phyloP scores from a whole-genome alignment of 305 asterid species.

The Fraxinus angustifolia region DNA sequence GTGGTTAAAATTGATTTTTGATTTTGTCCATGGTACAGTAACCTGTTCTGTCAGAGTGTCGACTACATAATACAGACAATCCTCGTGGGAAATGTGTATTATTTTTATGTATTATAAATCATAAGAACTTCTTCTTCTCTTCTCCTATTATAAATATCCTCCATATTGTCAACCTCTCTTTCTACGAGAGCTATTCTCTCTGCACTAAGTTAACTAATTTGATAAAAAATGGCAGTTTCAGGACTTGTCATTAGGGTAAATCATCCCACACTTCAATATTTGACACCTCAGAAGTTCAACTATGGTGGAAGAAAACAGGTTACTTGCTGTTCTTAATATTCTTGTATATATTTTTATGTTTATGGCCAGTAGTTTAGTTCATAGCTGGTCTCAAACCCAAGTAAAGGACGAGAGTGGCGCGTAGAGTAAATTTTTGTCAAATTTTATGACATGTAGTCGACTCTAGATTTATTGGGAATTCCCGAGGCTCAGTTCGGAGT shows the following conservation, averaged over 20 bases:
- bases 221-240: conserved; percentile 27
- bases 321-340: neutral
- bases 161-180: neutral
- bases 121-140: neutral
- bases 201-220: neutral
- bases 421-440: neutral
- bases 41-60: neutral
- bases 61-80: neutral
- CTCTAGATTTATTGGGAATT: neutral
- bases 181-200: conserved; percentile 4
- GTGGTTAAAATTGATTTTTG: no score
- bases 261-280: conserved; percentile 14
- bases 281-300: conserved; percentile 18
- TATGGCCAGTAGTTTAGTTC: neutral
- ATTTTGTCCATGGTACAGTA: neutral
- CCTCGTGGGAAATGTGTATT: neutral
- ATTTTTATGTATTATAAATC: neutral
- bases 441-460: neutral
- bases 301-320: conserved; percentile 25
- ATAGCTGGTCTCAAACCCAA: neutral
- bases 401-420: neutral
- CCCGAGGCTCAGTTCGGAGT: neutral
- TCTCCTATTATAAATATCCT: neutral
- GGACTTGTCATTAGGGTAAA: conserved; percentile 28
- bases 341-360: neutral